phyloP scores from a whole-genome alignment of 75 land plant genomes.

The Larix kaempferi region DNA sequence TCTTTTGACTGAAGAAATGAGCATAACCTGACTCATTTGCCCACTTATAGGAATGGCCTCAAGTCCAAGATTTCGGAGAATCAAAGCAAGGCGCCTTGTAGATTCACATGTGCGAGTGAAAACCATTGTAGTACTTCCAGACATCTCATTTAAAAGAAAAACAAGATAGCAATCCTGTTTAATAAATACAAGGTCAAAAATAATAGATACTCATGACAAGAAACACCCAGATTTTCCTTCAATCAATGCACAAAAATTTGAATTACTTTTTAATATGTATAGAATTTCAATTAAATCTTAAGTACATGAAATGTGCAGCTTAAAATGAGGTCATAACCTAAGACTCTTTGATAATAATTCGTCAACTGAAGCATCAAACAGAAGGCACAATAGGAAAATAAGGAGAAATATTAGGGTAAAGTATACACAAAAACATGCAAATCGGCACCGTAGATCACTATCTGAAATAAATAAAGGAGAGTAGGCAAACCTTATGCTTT shows the following conservation, averaged over 20 bases:
- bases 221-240: neutral
- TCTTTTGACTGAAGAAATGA: neutral
- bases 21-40: conserved; percentile 83
- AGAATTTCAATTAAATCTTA: neutral
- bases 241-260: neutral
- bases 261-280: neutral
- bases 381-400: neutral
- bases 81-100: conserved; percentile 62
- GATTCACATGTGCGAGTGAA: conserved; percentile 94
- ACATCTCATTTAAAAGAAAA: conserved; percentile 61
- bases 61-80: conserved; percentile 79
- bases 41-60: conserved; percentile 93
- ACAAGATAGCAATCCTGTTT: conserved; percentile 87
- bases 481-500: conserved; percentile 65
- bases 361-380: neutral
- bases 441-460: neutral
- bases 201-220: neutral
- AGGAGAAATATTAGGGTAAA: neutral
- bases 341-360: no score
- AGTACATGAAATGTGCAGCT: neutral
- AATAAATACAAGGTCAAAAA: neutral
- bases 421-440: neutral
- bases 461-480: neutral
- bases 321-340: neutral
- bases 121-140: conserved; percentile 80